phyloP scores from a whole-genome alignment of 2,329 filamentous ascomycete species.

The Plectosphaerella plurivora region DNA sequence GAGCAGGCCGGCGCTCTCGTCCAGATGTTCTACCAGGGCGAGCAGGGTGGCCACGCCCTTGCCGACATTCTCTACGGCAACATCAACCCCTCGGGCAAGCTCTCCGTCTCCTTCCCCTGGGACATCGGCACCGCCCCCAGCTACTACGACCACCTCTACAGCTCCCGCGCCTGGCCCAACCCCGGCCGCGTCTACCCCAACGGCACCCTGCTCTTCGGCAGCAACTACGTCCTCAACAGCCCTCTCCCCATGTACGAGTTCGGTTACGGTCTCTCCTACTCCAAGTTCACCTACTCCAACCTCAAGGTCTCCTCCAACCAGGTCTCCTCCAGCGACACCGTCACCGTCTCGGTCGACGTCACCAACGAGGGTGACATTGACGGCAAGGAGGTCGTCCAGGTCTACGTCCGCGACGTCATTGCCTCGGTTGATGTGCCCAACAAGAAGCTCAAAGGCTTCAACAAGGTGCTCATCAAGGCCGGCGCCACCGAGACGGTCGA shows the following conservation, averaged over 20 bases:
- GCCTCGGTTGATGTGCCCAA: conserved; percentile 61
- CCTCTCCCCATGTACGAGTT: conserved; percentile 60
- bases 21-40: conserved; percentile 71
- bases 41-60: conserved; percentile 62
- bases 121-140: conserved; percentile 63
- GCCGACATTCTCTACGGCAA: conserved; percentile 63
- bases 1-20: conserved; percentile 59
- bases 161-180: conserved; percentile 49
- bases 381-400: conserved; percentile 63
- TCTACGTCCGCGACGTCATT: conserved; percentile 62
- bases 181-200: conserved; percentile 50
- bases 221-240: conserved; percentile 58
- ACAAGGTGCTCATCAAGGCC: conserved; percentile 57
- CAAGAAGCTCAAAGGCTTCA: conserved; percentile 61
- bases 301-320: conserved; percentile 44
- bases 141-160: conserved; percentile 71
- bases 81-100: conserved; percentile 61
- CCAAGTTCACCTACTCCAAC: conserved; percentile 55
- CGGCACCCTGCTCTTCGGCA: conserved; percentile 59
- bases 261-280: conserved; percentile 63
- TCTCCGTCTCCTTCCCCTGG: conserved; percentile 63
- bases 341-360: conserved; percentile 58
- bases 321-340: conserved; percentile 41
- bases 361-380: conserved; percentile 54
- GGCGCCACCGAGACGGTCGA: conserved; percentile 50